Evolutionary conservation across 805 yeast species (phyloP), one percentile per base, ranked within the genome.

Genomic region (Ogataea pignaliae): DNA sequence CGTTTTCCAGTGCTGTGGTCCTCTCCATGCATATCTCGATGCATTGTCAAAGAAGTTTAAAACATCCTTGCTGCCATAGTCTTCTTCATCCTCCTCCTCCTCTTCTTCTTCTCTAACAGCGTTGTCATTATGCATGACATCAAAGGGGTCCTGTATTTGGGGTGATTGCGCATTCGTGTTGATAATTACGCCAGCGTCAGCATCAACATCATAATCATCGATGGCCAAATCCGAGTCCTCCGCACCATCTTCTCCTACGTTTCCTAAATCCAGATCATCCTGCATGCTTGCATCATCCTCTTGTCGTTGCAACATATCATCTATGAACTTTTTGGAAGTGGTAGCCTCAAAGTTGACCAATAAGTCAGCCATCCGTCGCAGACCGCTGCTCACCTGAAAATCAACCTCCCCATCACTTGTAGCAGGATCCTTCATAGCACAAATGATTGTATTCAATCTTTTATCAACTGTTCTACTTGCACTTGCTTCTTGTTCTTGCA

Each of bases 1-100:
- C 7, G 88, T 83, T 61, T 83, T 83, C 97, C 96, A 89, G 62
- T 87, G 93, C 48, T 85, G 90, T 12, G 88, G 83, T 10, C 96
- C 96, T 14, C 89, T 75, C 96, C 96, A 88, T 59, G 78, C 83
- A 18, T 70, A 65, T 47, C 72, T 76, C 66, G 85, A 68, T 26
- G 76, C 74, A 45, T 79, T 82, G 57, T 87, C 95, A 63, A 88
- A 86, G 59, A 86, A 85, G 1, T 88, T 81, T 79, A 87, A 79
- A 35, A 88, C 65, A 54, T 83, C 87, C 39, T 71, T 72, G 26
- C 26, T 21, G 26, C 7, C 26, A 7, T 21, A 21, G 53, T 81
- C 87, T 35, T 44, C 42, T 14, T 50, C 61, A 10, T 45, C 45
- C 3, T 48, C 56, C 6, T 38, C 37, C 9, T 26, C 33, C 3